phyloP scores from a whole-genome alignment of 2,329 filamentous ascomycete species.

The Aureobasidium leucospermi region DNA sequence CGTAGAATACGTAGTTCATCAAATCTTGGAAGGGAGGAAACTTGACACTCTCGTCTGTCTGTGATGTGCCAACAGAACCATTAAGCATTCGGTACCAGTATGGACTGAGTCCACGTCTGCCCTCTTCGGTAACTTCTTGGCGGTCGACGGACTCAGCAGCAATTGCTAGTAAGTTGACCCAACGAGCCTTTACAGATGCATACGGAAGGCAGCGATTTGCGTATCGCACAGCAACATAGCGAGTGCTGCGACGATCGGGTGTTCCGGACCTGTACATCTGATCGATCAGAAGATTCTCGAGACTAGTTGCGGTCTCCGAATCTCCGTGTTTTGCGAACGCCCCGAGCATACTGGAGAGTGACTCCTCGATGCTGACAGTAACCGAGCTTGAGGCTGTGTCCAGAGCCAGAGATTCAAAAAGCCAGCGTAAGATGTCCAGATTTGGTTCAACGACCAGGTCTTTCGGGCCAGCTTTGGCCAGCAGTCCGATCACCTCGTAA shows the following conservation, averaged over 20 bases:
- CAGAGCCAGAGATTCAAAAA: conserved; percentile 75
- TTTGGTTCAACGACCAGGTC: conserved; percentile 46
- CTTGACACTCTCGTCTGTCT: conserved; percentile 21
- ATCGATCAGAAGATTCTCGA: conserved; percentile 55
- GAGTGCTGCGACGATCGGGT: conserved; percentile 52
- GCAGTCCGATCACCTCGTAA: conserved; percentile 83
- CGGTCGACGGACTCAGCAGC: conserved; percentile 59
- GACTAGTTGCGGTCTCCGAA: conserved; percentile 33
- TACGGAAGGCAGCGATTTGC: conserved; percentile 83
- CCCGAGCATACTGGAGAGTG: conserved; percentile 69
- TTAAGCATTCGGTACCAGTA: conserved; percentile 64
- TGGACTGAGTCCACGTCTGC: conserved; percentile 76
- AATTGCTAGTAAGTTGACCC: conserved; percentile 81
- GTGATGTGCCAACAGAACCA: conserved; percentile 24
- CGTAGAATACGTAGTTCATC: conserved; percentile 23
- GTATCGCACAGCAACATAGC: conserved; percentile 79
- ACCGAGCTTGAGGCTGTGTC: conserved; percentile 68
- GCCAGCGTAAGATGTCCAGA: conserved; percentile 60
- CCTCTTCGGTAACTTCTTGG: conserved; percentile 83
- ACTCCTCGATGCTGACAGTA: conserved; percentile 81
- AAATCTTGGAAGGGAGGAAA: conserved; percentile 40
- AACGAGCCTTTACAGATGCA: conserved; percentile 68
- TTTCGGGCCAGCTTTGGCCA: conserved; percentile 59
- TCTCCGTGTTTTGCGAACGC: conserved; percentile 45
- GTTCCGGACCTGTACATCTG: conserved; percentile 40